phyloP scores from a whole-genome alignment of 2,329 filamentous ascomycete genomes.

The Madurella fahalii region DNA sequence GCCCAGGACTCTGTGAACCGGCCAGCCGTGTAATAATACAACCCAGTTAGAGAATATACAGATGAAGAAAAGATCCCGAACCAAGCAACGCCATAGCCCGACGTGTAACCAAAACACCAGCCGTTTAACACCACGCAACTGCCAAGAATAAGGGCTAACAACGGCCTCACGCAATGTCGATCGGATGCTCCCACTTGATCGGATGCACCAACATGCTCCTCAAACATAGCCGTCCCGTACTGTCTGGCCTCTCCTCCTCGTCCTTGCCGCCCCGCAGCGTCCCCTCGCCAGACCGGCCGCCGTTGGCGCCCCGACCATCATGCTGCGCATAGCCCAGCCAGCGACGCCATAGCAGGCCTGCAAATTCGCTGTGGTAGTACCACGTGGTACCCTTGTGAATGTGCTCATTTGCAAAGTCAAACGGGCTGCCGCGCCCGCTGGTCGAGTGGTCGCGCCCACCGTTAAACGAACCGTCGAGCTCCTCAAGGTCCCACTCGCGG shows the following conservation, averaged over 20 bases:
- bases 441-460: constrained; percentile 64
- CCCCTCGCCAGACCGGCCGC: constrained; percentile 47
- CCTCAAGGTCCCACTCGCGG: constrained; percentile 65
- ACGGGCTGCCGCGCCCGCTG: constrained; percentile 62
- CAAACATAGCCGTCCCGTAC: constrained; percentile 68
- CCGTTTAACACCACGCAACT: neutral
- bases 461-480: constrained; percentile 75
- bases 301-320: constrained; percentile 46
- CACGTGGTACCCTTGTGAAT: constrained; percentile 79
- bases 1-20: neutral
- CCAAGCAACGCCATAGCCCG: neutral
- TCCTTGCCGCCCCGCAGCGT: constrained; percentile 47
- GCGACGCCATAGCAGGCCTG: constrained; percentile 70
- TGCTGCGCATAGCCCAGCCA: constrained; percentile 64
- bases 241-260: constrained; percentile 42
- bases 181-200: constrained; percentile 62
- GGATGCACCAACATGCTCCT: constrained; percentile 78
- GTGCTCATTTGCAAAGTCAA: constrained; percentile 67
- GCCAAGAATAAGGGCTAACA: neutral
- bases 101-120: neutral
- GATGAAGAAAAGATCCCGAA: no score
- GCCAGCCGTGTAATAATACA: no score
- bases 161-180: constrained; percentile 31
- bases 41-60: no score
- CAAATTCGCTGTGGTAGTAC: constrained; percentile 80